Percentiles rank a stretch among this genome's conserved stretches.
Evolutionary conservation across 305 asterid genomes (phyloP).

Genomic region (Nicotiana rustica): DNA sequence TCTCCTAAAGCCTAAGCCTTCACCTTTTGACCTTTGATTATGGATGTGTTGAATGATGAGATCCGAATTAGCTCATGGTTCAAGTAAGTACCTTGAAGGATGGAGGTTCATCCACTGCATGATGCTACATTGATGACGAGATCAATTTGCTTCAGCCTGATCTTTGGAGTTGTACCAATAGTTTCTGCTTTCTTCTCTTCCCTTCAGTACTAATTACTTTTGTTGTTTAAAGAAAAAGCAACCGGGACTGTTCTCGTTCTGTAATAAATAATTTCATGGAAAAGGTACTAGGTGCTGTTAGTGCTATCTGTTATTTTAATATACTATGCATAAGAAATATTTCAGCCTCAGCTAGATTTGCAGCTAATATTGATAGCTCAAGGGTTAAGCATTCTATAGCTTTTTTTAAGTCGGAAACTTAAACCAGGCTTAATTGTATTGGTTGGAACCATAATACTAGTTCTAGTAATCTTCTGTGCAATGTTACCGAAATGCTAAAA

Average conservation of each 20-base stretch:
- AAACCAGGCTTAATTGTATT: neutral
- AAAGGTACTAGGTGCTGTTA: too few relatives aligned
- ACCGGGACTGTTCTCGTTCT: neutral
- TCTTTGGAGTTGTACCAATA: neutral
- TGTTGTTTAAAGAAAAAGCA: neutral
- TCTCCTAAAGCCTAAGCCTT: neutral
- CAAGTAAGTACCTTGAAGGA: neutral
- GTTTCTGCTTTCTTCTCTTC: neutral
- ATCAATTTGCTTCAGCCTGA: neutral
- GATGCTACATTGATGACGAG: neutral
- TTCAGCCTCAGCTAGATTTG: too few relatives aligned
- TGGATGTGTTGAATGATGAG: conserved; percentile 9
- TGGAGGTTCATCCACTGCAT: neutral
- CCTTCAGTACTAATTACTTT: neutral
- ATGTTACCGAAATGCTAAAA: neutral
- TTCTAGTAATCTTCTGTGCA: neutral
- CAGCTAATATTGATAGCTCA: too few relatives aligned
- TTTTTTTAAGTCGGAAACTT: too few relatives aligned
- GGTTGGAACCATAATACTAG: neutral
- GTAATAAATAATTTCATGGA: too few relatives aligned
- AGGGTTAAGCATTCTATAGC: too few relatives aligned
- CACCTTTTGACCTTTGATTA: neutral
- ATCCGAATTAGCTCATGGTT: neutral
- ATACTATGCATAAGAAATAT: too few relatives aligned
- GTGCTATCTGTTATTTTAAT: too few relatives aligned